phyloP scores from a whole-genome alignment of 164 flowering plant genomes.

The Tinospora cordifolia region DNA sequence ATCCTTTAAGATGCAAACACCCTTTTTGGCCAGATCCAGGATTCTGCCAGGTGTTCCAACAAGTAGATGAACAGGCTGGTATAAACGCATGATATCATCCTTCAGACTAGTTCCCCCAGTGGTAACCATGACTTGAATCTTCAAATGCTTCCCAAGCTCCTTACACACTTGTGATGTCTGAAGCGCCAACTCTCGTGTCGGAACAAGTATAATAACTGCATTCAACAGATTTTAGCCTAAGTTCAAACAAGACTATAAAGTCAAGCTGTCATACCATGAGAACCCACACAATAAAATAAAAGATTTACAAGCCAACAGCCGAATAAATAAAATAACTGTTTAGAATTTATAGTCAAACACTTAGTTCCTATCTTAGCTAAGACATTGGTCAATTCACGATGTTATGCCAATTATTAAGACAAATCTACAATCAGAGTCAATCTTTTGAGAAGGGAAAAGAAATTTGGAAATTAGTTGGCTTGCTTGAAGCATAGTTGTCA shows the following conservation, averaged over 20 bases:
- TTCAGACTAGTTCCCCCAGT: conserved; percentile 97
- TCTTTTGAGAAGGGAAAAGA: no score
- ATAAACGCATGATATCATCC: conserved; percentile 97
- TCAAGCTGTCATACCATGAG: not conserved
- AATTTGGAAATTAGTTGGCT: no score
- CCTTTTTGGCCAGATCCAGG: conserved; percentile 87
- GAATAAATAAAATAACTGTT: no score
- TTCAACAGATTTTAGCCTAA: not conserved
- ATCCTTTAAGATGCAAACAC: conserved; percentile 74
- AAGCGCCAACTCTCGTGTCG: conserved; percentile 94
- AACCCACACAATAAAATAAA: not conserved
- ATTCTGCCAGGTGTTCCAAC: conserved; percentile 99
- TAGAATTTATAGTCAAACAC: no score
- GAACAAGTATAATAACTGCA: conserved; percentile 89
- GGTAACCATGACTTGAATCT: conserved; percentile 93
- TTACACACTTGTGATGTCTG: conserved; percentile 98
- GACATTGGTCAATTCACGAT: no score
- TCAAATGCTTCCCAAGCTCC: conserved; percentile 92
- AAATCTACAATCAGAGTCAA: no score
- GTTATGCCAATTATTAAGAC: no score
- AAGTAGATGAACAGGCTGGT: conserved; percentile 95
- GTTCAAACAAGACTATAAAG: not conserved
- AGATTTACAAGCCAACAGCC: no score
- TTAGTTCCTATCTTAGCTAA: no score
- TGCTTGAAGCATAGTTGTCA: no score